Evolutionary conservation across 306 rosid genomes (phyloP), one percentile per base, ranked within the genome.

Genomic region (Cicer yamashitae): DNA sequence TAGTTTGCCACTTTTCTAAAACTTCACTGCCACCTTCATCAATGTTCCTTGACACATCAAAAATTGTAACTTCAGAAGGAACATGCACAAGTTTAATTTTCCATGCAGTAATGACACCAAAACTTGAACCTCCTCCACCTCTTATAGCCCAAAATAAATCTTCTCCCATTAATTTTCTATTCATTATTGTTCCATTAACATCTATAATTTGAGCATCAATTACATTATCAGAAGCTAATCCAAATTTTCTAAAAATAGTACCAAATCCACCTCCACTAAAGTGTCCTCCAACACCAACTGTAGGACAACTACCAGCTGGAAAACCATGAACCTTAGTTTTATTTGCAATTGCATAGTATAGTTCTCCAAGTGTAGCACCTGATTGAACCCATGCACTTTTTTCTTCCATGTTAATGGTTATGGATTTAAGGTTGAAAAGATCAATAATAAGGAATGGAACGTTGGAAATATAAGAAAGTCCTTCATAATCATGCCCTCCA

Each of bases 41-140:
- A 74, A 18, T 7, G 66, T 74, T 44, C 45, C 75, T 17, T 81
- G 38, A 8, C 20, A 83, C 58, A 38, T 48, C 63, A 10, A 83
- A 83, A 30, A 47, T n/a, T 20, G 86, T 74, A 1, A 79, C 83
- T 3, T 1, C 75, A 14, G 60, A 46, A 9, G 83, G 86, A 51
- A 83, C 86, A 8, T 6, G 37, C 0, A 75, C 78, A 25, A 83
- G 70, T n/a, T 75, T 79, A 5, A 83, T 73, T 51, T 74, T 75
- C 83, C 83, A 79, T 12, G 83, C 46, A 9, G 74, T 64, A 4
- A 83, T 75, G 14, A 79, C 61, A 1, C 86, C 83, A 57, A 83
- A 75, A 67, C 78, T 79, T 38, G 78, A 48, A 3, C 86, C 86
- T 62, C 81, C 86, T 0, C 86, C 86, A 53, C 83, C 86, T 75